phyloP scores from a whole-genome alignment of 2,329 filamentous ascomycete genomes.

The Diaporthe citriasiana region DNA sequence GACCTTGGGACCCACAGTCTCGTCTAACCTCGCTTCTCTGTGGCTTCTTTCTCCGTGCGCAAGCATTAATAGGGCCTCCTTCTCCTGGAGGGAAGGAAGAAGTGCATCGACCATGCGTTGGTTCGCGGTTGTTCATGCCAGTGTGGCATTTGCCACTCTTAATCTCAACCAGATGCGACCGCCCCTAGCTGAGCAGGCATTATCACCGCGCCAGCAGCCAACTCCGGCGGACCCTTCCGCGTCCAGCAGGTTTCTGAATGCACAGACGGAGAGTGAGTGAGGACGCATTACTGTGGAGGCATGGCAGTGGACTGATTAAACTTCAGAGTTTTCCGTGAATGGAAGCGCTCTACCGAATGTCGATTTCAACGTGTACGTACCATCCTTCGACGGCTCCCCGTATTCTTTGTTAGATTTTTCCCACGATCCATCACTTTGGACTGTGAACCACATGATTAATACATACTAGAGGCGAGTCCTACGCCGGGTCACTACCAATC shows the following conservation, averaged over 20 bases:
- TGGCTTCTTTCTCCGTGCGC: not conserved
- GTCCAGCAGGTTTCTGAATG: slow-evolving; percentile 20
- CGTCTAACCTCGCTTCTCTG: not conserved
- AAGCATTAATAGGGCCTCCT: not conserved
- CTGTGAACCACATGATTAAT: not conserved
- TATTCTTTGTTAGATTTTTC: too few relatives aligned
- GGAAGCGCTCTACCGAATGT: slow-evolving; percentile 75
- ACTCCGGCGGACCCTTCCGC: slow-evolving; percentile 2
- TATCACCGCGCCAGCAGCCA: not conserved
- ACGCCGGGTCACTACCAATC: slow-evolving; percentile 72
- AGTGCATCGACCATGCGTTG: slow-evolving; percentile 12
- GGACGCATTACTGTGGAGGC: too few relatives aligned
- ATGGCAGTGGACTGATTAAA: not conserved
- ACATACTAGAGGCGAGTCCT: slow-evolving; percentile 63
- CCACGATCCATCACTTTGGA: too few relatives aligned
- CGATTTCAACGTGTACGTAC: slow-evolving; percentile 67
- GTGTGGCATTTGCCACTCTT: slow-evolving; percentile 26
- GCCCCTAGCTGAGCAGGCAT: slow-evolving; percentile 5
- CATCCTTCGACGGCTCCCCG: too few relatives aligned
- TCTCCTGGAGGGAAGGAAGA: not conserved
- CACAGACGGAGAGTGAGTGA: slow-evolving; percentile 31
- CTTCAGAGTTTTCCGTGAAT: slow-evolving; percentile 71
- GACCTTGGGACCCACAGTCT: not conserved
- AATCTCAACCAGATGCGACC: slow-evolving; percentile 3
- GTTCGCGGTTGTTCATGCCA: slow-evolving; percentile 1